These are phyloP conservation scores for Zostera marina DNA, from an alignment of 116 monocot genomes.

Conservation along the genomic window DNA sequence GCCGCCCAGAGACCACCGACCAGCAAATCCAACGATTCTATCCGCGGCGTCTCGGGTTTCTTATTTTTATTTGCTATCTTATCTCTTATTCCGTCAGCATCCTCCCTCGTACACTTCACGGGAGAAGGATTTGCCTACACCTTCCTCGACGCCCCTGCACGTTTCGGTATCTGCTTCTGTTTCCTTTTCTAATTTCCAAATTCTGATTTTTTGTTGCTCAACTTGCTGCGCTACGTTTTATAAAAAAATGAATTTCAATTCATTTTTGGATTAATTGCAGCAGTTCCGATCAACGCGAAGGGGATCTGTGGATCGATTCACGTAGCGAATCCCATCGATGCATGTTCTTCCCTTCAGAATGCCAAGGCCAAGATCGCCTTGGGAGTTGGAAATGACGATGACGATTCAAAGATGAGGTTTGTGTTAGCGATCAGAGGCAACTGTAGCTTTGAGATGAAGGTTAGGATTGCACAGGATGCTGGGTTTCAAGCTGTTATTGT, in stretches of 20 bases:
- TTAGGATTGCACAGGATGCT: constrained; percentile 41
- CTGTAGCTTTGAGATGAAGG: constrained; percentile 65
- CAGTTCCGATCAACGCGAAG: constrained; percentile 21
- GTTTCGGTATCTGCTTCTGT: constrained; percentile 29
- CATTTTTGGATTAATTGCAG: constrained; percentile 10
- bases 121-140: constrained; percentile 40
- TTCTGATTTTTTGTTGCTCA: background rate
- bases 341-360: constrained; percentile 18
- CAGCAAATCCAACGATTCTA: background rate
- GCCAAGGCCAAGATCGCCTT: background rate
- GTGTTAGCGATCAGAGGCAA: constrained; percentile 34
- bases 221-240: too few species aligned
- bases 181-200: background rate
- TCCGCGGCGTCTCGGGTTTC: background rate
- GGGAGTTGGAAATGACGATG: background rate
- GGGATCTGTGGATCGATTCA: constrained; percentile 53
- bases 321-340: constrained; percentile 32
- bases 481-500: constrained; percentile 40
- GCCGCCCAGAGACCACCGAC: background rate
- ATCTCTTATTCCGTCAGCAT: constrained; percentile 22
- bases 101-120: constrained; percentile 34
- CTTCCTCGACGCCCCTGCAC: constrained; percentile 63
- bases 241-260: background rate
- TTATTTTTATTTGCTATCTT: constrained; percentile 2
- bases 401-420: constrained; percentile 13